These are phyloP conservation scores for Phialocephala sp. DNA, from an alignment of 2,329 filamentous ascomycete species.

Conservation along the genomic window DNA sequence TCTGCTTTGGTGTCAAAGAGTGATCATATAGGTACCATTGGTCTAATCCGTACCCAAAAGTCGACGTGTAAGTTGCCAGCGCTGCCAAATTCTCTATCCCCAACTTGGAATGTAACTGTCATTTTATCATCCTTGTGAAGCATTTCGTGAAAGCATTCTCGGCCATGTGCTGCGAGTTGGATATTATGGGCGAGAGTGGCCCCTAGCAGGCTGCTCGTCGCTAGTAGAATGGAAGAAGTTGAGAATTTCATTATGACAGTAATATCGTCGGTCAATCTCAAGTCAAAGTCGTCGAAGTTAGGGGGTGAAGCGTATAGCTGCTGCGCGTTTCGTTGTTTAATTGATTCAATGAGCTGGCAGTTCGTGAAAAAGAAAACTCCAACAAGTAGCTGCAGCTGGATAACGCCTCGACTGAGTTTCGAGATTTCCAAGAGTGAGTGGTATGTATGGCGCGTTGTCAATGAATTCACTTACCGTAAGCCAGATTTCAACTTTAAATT, in stretches of 20 bases:
- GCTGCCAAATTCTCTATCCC: conserved; percentile 92
- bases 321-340: conserved; percentile 9
- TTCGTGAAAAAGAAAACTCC: neutral
- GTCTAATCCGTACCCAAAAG: conserved; percentile 80
- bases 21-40: conserved; percentile 4
- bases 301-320: conserved; percentile 15
- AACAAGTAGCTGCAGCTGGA: neutral
- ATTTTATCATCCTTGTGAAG: conserved; percentile 95
- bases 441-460: neutral
- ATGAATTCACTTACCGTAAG: neutral
- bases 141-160: conserved; percentile 96
- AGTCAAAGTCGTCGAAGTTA: conserved; percentile 12
- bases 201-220: conserved; percentile 47
- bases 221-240: conserved; percentile 38
- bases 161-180: conserved; percentile 87
- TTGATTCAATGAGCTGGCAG: conserved; percentile 4
- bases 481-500: conserved; percentile 7
- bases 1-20: conserved; percentile 52
- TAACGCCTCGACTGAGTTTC: conserved; percentile 6
- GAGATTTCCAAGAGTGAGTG: neutral
- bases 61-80: conserved; percentile 96
- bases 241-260: conserved; percentile 42
- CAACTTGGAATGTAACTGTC: conserved; percentile 98
- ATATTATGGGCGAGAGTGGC: conserved; percentile 88
- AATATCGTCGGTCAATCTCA: conserved; percentile 8